Base-by-base conservation (phyloP, 2,329 filamentous ascomycete genomes). In the Plenodomus biglobosus region DNA sequence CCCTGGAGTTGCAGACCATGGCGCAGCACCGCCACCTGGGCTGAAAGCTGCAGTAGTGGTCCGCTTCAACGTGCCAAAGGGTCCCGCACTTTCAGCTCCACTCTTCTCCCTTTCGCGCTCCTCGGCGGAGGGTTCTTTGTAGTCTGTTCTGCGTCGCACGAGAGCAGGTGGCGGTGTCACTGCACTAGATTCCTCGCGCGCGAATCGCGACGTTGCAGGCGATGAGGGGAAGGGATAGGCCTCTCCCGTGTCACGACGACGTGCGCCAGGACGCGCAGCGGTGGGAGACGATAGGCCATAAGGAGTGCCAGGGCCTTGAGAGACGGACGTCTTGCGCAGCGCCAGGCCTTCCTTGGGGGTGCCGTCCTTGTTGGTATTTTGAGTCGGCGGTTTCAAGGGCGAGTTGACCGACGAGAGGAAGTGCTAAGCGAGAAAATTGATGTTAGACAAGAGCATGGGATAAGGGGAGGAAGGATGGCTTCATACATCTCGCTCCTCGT, bases 351-450 rank as follows among this genome's bases (percentile, higher is more conserved):
- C 81, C 70, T 73, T 80, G 71, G 70, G 80, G 69, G 70, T 80
- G 51, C 72, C 79, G 72, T 75, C 84, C 76, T 89, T 92, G 62
- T 77, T 79, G 19, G 76, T 71, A 52, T 77, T 82, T 65, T 89
- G 87, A 24, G 85, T 83, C 17, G 89, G 88, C 8, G 89, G 87
- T 73, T 97, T 97, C 59, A 96, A 78, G 27, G 91, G 88, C 30
- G 94, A 96, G 72, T 97, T 99, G 68, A 99, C 91, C 56, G 95
- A 94, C 42, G 82, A 83, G 42, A 84, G 75, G 73, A 96, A 96
- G 55, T 88, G 77, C 87, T 96, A 64, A 59, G 56, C 50, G 51
- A 69, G 45, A 42, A 51, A 40, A 36, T 41, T 44, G 43, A 42
- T 6, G 52, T 65, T 48, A 62, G 59, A 22, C 27, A 22, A 46